Conservation (phyloP, 108 stramenopile genomes). For the Pseudonitzschia delicatissima region DNA sequence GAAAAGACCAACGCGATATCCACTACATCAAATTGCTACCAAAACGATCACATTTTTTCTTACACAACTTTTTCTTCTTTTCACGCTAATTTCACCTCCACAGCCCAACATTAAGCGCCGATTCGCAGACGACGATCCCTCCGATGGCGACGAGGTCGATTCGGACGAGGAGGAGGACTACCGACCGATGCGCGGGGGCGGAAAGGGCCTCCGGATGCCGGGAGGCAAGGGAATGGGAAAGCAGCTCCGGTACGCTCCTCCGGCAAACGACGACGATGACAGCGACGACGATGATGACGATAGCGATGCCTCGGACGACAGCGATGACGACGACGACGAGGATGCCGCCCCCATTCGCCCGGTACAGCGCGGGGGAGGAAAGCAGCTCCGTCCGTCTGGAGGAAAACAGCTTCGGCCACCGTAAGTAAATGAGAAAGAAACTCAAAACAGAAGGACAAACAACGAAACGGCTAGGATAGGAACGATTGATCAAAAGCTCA, state of each 20-base stretch:
- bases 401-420: conserved; percentile 74
- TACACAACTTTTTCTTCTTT: too few relatives aligned
- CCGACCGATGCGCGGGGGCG: conserved; percentile 38
- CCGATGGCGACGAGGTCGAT: conserved; percentile 36
- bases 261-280: conserved; percentile 28
- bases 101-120: conserved; percentile 47
- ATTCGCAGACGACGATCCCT: conserved; percentile 50
- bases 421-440: conserved; percentile 35
- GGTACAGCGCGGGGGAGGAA: conserved; percentile 44
- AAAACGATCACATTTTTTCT: too few relatives aligned
- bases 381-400: conserved; percentile 61
- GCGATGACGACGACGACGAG: conserved; percentile 25
- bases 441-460: too few relatives aligned
- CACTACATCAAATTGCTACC: too few relatives aligned
- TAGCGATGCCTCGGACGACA: conserved; percentile 39
- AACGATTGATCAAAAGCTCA: too few relatives aligned
- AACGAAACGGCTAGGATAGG: too few relatives aligned
- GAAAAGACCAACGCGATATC: too few relatives aligned
- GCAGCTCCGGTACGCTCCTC: conserved; percentile 43
- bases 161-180: conserved; percentile 30
- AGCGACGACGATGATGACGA: conserved; percentile 41
- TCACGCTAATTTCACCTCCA: not conserved
- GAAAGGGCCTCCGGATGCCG: conserved; percentile 58
- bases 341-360: conserved; percentile 24
- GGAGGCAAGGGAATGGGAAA: conserved; percentile 58